phyloP scores from a whole-genome alignment of 1,284 basidiomycete species.

The Cutaneotrichosporon dermatis region DNA sequence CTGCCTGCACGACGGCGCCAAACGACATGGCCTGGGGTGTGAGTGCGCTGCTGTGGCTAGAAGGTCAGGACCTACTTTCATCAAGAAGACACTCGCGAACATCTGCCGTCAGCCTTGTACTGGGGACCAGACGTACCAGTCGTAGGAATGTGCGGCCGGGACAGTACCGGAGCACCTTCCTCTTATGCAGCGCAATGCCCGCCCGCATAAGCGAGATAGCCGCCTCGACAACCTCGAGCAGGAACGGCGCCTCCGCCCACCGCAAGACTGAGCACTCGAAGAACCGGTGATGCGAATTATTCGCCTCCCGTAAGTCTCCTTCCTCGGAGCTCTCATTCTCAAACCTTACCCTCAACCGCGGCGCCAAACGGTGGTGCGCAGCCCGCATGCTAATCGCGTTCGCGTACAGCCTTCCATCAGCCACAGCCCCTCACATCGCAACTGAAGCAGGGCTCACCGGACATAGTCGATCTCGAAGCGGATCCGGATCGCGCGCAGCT shows the following conservation, averaged over 20 bases:
- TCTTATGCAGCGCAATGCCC: constrained; percentile 3
- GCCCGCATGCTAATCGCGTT: constrained; percentile 24
- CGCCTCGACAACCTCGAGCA: constrained; percentile 6
- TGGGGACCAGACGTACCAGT: background rate
- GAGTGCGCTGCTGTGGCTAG: background rate
- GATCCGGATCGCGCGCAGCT: constrained; percentile 20
- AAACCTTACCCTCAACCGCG: background rate
- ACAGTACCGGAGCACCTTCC: constrained; percentile 3
- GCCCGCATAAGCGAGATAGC: constrained; percentile 1
- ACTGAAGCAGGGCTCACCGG: constrained; percentile 2
- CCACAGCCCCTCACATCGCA: no score
- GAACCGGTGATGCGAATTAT: background rate
- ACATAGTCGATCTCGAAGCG: constrained; percentile 25
- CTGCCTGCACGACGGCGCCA: constrained; percentile 3
- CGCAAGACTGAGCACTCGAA: constrained; percentile 1
- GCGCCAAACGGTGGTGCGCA: constrained; percentile 9
- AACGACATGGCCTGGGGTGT: constrained; percentile 2
- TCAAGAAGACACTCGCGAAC: constrained; percentile 12
- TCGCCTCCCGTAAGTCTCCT: no score
- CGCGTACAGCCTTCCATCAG: constrained; percentile 16
- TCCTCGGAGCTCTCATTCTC: background rate
- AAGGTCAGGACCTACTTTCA: constrained; percentile 1
- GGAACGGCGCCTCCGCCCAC: constrained; percentile 10
- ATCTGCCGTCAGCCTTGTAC: constrained; percentile 4
- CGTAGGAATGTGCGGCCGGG: constrained; percentile 8